phyloP scores from a whole-genome alignment of 2,329 filamentous ascomycete species.

The Penicillium polonicum region DNA sequence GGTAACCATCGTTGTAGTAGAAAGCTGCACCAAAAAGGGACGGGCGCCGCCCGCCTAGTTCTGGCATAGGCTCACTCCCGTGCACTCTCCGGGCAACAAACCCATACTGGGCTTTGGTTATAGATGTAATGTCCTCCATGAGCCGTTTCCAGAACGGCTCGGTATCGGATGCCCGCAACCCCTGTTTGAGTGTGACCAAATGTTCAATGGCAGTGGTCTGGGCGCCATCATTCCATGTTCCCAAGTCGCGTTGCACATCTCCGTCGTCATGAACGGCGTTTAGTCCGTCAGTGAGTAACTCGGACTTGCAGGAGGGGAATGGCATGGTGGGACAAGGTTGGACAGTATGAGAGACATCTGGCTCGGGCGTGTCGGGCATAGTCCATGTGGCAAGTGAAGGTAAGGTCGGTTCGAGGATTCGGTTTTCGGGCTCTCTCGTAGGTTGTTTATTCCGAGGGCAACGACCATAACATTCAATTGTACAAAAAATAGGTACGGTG shows the following conservation, averaged over 20 bases:
- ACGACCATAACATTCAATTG: constrained; percentile 13
- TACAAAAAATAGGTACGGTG: background rate
- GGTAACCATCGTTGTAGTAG: constrained; percentile 62
- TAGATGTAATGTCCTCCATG: constrained; percentile 62
- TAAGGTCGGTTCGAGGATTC: constrained; percentile 12
- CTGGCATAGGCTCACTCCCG: constrained; percentile 60
- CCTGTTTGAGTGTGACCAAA: constrained; percentile 59
- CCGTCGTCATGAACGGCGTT: constrained; percentile 22
- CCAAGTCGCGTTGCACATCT: constrained; percentile 25
- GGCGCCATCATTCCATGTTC: constrained; percentile 42
- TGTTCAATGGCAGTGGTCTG: constrained; percentile 63
- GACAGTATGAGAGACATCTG: constrained; percentile 32
- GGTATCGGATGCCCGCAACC: constrained; percentile 53
- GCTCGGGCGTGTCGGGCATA: constrained; percentile 36
- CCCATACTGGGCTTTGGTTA: constrained; percentile 64
- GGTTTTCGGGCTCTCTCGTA: background rate
- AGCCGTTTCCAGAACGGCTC: constrained; percentile 64
- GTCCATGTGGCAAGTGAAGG: constrained; percentile 27
- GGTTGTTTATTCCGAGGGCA: constrained; percentile 1
- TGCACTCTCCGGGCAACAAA: constrained; percentile 67
- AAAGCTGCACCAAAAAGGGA: constrained; percentile 65
- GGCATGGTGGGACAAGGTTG: constrained; percentile 27
- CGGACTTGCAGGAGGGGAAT: constrained; percentile 34
- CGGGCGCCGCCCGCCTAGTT: constrained; percentile 59
- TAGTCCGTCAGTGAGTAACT: constrained; percentile 25